Percentiles rank a stretch among this genome's conserved stretches.
These are phyloP conservation scores for Ganoderma sinense DNA, from an alignment of 1,284 basidiomycete genomes.

Conservation along the genomic window DNA sequence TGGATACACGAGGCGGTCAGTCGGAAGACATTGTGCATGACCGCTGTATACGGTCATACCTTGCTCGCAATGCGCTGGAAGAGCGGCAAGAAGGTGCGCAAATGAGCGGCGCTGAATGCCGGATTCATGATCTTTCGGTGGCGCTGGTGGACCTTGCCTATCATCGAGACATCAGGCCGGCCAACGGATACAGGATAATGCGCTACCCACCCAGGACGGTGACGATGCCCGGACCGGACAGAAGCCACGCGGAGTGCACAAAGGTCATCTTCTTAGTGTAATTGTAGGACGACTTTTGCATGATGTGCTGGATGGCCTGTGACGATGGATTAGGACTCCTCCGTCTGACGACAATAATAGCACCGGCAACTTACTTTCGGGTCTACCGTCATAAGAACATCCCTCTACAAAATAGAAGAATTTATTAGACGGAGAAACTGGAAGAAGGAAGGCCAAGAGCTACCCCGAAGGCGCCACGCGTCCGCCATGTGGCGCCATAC, in stretches of 20 bases:
- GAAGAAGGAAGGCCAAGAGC: neutral
- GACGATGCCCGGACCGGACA: slow-evolving; percentile 31
- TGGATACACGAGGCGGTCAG: neutral
- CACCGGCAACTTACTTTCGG: slow-evolving; percentile 15
- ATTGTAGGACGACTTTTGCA: slow-evolving; percentile 36
- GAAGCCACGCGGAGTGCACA: slow-evolving; percentile 16
- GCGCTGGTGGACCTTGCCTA: slow-evolving; percentile 30
- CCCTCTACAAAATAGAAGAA: slow-evolving; percentile 2
- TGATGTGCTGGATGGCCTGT: slow-evolving; percentile 38
- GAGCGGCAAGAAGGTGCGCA: slow-evolving; percentile 33
- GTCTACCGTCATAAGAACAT: slow-evolving; percentile 25
- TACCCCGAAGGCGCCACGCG: slow-evolving; percentile 27
- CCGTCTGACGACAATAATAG: neutral
- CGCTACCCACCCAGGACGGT: slow-evolving; percentile 26
- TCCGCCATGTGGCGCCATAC: slow-evolving; percentile 34
- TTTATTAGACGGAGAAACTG: neutral
- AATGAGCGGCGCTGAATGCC: slow-evolving; percentile 34
- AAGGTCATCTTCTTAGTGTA: slow-evolving; percentile 31
- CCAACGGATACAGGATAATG: neutral
- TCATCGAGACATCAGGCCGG: neutral
- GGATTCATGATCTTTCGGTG: slow-evolving; percentile 42
- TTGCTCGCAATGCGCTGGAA: slow-evolving; percentile 30
- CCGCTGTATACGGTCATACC: slow-evolving; percentile 11
- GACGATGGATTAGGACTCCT: neutral
- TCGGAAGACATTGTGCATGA: neutral